These are phyloP conservation scores for Lentinula guzmanii DNA, from an alignment of 768 basidiomycete species.

Conservation along the genomic window DNA sequence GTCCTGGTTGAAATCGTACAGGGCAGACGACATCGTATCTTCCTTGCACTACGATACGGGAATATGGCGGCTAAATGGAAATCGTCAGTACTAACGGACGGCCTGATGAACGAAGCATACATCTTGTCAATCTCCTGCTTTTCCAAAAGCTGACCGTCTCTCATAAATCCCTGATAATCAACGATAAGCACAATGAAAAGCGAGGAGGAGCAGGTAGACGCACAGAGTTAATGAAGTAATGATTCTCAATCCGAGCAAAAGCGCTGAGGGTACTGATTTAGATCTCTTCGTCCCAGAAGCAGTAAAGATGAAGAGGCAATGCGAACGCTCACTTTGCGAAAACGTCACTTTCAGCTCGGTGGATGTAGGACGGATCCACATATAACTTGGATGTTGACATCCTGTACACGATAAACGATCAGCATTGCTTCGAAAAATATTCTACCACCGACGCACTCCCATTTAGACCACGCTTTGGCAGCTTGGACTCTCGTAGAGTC, in stretches of 20 bases:
- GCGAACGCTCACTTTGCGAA: constrained; percentile 60
- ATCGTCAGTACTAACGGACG: neutral
- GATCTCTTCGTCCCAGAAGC: constrained; percentile 1
- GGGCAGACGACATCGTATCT: constrained; percentile 90
- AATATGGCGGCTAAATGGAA: constrained; percentile 66
- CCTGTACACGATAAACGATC: constrained; percentile 28
- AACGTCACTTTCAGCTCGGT: constrained; percentile 61
- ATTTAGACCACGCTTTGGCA: constrained; percentile 84
- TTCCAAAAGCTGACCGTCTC: constrained; percentile 83
- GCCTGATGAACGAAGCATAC: constrained; percentile 29
- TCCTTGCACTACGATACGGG: constrained; percentile 78
- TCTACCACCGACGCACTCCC: constrained; percentile 62
- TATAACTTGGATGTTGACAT: constrained; percentile 78
- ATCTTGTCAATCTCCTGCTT: constrained; percentile 85
- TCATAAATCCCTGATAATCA: constrained; percentile 65
- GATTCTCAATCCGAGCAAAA: constrained; percentile 86
- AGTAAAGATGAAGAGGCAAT: constrained; percentile 3
- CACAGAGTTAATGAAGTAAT: constrained; percentile 83
- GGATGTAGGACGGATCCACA: constrained; percentile 63
- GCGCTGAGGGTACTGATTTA: constrained; percentile 40
- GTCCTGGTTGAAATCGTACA: constrained; percentile 29
- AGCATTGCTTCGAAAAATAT: neutral
- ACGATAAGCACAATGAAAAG: neutral
- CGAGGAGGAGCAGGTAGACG: neutral
- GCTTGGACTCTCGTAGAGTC: constrained; percentile 58